Base-by-base conservation (phyloP, 2,329 filamentous ascomycete species). In the Massarina eburnea region DNA sequence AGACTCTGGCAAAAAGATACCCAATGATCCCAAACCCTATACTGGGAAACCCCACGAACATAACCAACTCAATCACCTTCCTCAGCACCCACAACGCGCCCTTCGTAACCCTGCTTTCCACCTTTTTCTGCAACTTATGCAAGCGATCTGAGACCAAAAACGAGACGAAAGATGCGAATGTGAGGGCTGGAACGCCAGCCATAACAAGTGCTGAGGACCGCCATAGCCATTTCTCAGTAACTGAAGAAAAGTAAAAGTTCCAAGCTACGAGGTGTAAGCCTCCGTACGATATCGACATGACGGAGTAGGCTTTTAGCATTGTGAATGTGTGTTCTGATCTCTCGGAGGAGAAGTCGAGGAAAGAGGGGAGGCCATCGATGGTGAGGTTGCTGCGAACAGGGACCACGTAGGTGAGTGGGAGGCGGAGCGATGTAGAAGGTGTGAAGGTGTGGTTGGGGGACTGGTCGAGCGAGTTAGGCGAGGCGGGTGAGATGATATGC, bases 241-340 rank as follows among this genome's bases (percentile, higher is more conserved):
- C 7, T 7, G 54, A 58, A 8, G 58, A 52, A 35, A 66, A 68
- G 8, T 46, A 17, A 17, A 45, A 50, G 8, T 49, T 51, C 64
- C 62, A 67, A 4, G 52, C 62, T 0, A 41, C 21, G 17, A 63
- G 39, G 38, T 67, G 62, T 10, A 62, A 30, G 32, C 54, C 53
- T 18, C 63, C 64, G 38, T 68, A 67, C 3, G 35, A 19, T 1
- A 15, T 8, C 9, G 6, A 19, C 22, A 43, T 32, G 12, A 43
- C 7, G 4, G 27, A 4, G 21, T 42, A 46, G 15, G 35, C 24
- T 19, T 39, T 39, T 10, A 34, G 8, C 4, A 22, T 21, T 3
- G 12, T 40, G 21, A 6, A 3, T 14, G 18, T 5, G 19, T 15
- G 10, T 26, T 19, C 15, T 33, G n/a, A 12, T 7, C 10, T 36